phyloP scores from a whole-genome alignment of 1,284 basidiomycete genomes.

The Ceratobasidium sp. region DNA sequence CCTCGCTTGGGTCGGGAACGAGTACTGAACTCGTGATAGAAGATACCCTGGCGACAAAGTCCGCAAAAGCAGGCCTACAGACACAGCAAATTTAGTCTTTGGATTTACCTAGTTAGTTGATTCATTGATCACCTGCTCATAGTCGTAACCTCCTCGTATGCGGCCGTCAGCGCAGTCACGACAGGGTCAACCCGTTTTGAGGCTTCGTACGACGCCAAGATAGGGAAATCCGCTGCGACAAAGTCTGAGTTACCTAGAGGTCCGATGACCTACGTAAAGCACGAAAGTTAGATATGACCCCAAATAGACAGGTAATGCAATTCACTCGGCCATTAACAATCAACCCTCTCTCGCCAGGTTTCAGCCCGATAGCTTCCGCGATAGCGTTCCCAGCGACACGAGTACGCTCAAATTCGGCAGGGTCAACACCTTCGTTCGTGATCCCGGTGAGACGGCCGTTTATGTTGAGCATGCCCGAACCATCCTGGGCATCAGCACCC shows the following conservation, averaged over 20 bases:
- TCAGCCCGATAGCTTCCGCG: slow-evolving; percentile 64
- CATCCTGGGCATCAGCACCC: slow-evolving; percentile 22
- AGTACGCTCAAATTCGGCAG: slow-evolving; percentile 14
- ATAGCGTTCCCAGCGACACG: slow-evolving; percentile 50
- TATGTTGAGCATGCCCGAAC: slow-evolving; percentile 35
- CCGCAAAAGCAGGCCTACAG: slow-evolving; percentile 64
- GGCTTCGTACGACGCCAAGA: slow-evolving; percentile 77
- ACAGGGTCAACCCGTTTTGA: slow-evolving; percentile 75
- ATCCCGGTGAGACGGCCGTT: slow-evolving; percentile 31
- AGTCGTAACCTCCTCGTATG: slow-evolving; percentile 55
- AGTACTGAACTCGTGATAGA: slow-evolving; percentile 77
- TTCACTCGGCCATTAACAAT: slow-evolving; percentile 84
- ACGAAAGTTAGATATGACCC: neutral
- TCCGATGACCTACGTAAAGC: slow-evolving; percentile 66
- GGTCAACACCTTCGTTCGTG: slow-evolving; percentile 32
- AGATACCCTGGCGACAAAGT: slow-evolving; percentile 70
- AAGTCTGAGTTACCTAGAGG: slow-evolving; percentile 70
- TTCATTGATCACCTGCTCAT: slow-evolving; percentile 58
- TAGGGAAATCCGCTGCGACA: slow-evolving; percentile 70
- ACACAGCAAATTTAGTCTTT: slow-evolving; percentile 12
- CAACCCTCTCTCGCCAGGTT: slow-evolving; percentile 68
- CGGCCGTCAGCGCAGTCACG: slow-evolving; percentile 68
- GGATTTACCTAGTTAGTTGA: neutral
- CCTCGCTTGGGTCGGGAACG: slow-evolving; percentile 74
- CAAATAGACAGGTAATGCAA: neutral